These are phyloP conservation scores for Pseudofabraea citricarpa DNA, from an alignment of 2,329 filamentous ascomycete genomes.

Conservation along the genomic window DNA sequence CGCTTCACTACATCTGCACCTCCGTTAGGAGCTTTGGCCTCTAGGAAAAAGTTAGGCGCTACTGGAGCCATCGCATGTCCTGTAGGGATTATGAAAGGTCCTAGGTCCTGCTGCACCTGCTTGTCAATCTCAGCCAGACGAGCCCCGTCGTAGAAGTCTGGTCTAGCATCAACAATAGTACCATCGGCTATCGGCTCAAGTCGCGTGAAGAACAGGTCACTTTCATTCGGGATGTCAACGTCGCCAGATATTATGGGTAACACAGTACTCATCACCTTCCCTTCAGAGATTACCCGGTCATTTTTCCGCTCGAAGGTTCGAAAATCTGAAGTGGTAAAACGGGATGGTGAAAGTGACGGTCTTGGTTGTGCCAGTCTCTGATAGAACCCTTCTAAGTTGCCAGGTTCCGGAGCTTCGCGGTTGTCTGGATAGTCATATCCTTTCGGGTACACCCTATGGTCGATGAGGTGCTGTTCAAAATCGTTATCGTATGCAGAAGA, in stretches of 20 bases:
- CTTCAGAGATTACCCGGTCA: constrained; percentile 29
- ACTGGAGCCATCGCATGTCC: constrained; percentile 25
- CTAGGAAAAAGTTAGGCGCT: constrained; percentile 37
- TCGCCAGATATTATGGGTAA: constrained; percentile 29
- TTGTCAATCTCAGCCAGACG: constrained; percentile 20
- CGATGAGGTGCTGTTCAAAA: constrained; percentile 33
- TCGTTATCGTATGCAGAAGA: constrained; percentile 27
- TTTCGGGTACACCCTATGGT: constrained; percentile 27
- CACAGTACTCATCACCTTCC: constrained; percentile 27
- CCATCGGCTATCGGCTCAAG: constrained; percentile 31
- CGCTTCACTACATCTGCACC: constrained; percentile 23
- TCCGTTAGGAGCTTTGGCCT: constrained; percentile 32
- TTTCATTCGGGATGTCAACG: constrained; percentile 18
- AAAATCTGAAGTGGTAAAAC: constrained; percentile 27
- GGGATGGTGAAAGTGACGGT: constrained; percentile 31
- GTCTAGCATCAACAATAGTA: constrained; percentile 22
- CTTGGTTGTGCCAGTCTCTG: constrained; percentile 22
- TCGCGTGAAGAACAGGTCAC: constrained; percentile 30
- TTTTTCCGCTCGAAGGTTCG: constrained; percentile 25
- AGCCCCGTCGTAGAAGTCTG: constrained; percentile 29
- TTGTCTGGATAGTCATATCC: constrained; percentile 22
- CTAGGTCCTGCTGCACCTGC: constrained; percentile 20
- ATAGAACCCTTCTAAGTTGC: constrained; percentile 27
- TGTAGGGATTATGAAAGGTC: constrained; percentile 28
- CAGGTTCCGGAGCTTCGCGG: constrained; percentile 18